Conservation (phyloP, 129 eudicot species). For the Lactuca sativa region DNA sequence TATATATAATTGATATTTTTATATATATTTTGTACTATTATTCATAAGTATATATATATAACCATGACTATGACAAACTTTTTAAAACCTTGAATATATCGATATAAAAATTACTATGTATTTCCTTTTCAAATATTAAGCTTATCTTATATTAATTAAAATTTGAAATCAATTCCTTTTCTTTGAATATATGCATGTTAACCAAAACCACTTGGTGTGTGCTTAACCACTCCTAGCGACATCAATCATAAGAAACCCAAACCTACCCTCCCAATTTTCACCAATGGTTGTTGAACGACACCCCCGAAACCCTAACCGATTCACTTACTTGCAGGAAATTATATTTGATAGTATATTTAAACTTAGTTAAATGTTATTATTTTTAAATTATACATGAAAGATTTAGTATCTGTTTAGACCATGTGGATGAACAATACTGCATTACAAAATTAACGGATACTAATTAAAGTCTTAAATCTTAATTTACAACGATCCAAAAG, state of each 20-base stretch:
- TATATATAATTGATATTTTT: too few relatives aligned
- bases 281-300: slow-evolving; percentile 26
- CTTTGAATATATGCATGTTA: neutral
- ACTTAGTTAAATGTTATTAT: too few relatives aligned
- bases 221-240: slow-evolving; percentile 38
- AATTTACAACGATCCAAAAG: too few relatives aligned
- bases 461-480: too few relatives aligned
- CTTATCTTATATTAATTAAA: neutral
- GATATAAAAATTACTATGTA: neutral
- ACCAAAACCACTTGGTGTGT: slow-evolving; percentile 28
- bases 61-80: too few relatives aligned
- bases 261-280: slow-evolving; percentile 25
- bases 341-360: too few relatives aligned
- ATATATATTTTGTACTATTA: too few relatives aligned
- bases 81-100: too few relatives aligned
- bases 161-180: neutral
- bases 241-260: slow-evolving; percentile 29
- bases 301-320: slow-evolving; percentile 16
- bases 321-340: neutral
- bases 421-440: too few relatives aligned
- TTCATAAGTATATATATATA: neutral
- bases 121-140: neutral
- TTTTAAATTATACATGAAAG: too few relatives aligned
- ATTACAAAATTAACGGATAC: too few relatives aligned
- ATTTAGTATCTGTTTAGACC: too few relatives aligned